phyloP scores from a whole-genome alignment of 163 green algal genomes.

The Trebouxia gelatinosa region DNA sequence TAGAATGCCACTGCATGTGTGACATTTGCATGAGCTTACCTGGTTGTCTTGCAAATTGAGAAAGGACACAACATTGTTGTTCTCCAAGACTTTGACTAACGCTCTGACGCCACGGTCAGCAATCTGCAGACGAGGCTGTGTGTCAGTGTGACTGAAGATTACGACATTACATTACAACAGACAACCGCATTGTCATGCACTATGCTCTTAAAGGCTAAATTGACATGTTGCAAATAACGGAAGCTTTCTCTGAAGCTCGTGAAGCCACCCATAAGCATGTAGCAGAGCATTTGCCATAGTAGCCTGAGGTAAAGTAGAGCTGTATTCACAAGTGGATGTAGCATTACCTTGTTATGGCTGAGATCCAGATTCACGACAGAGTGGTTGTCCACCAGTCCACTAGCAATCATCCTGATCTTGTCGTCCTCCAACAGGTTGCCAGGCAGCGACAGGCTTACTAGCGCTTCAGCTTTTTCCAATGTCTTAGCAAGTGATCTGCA shows the following conservation, averaged over 20 bases:
- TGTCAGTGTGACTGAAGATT: too few relatives aligned
- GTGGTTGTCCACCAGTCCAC: conserved; percentile 75
- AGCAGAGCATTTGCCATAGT: too few relatives aligned
- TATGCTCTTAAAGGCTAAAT: too few relatives aligned
- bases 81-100: conserved; percentile 75
- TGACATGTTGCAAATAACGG: too few relatives aligned
- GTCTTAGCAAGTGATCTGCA: conserved; percentile 49
- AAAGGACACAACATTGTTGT: conserved; percentile 51
- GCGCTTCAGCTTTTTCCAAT: conserved; percentile 55
- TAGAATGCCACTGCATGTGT: background rate
- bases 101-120: conserved; percentile 71
- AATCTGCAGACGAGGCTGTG: conserved; percentile 44
- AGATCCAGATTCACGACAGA: conserved; percentile 81
- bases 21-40: conserved; percentile 12
- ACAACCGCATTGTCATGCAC: too few relatives aligned
- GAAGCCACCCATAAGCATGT: too few relatives aligned
- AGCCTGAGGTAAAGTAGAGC: too few relatives aligned
- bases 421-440: conserved; percentile 77
- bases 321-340: background rate
- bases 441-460: conserved; percentile 54
- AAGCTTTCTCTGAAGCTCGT: too few relatives aligned
- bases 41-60: conserved; percentile 67
- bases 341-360: conserved; percentile 67
- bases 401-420: conserved; percentile 71
- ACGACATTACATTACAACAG: too few relatives aligned